These are phyloP conservation scores for Xylaria venustula DNA, from an alignment of 495 filamentous ascomycete genomes.

Conservation along the genomic window DNA sequence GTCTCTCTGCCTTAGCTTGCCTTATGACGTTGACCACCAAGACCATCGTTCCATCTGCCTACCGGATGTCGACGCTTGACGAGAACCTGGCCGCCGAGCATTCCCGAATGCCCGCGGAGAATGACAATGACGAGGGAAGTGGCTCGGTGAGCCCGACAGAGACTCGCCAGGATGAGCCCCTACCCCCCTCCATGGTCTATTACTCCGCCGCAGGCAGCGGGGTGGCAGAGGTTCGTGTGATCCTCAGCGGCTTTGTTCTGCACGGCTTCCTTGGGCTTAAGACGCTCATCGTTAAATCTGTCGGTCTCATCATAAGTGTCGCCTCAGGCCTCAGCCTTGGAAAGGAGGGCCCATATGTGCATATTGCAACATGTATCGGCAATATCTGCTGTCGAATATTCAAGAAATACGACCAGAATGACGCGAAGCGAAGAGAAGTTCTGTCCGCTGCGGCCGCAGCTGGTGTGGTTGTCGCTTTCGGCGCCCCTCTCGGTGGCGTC, in stretches of 20 bases:
- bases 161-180: constrained; percentile 17
- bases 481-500: constrained; percentile 88
- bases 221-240: constrained; percentile 96
- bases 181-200: constrained; percentile 76
- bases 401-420: constrained; percentile 88
- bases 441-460: constrained; percentile 89
- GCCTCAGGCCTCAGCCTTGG: constrained; percentile 90
- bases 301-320: constrained; percentile 82
- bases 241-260: constrained; percentile 93
- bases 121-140: constrained; percentile 32
- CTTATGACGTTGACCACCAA: constrained; percentile 81
- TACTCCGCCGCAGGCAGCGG: constrained; percentile 96
- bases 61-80: constrained; percentile 82
- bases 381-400: constrained; percentile 95
- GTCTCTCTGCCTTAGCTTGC: constrained; percentile 74
- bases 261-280: constrained; percentile 92
- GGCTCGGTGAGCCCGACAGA: constrained; percentile 41
- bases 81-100: constrained; percentile 62
- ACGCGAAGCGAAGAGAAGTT: constrained; percentile 83
- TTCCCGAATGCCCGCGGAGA: constrained; percentile 32
- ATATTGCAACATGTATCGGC: constrained; percentile 93
- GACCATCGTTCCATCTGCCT: constrained; percentile 85
- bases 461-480: constrained; percentile 93
- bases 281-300: constrained; percentile 83
- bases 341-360: constrained; percentile 96